phyloP scores from a whole-genome alignment of 805 yeast species.

The Wickerhamiella cacticola region DNA sequence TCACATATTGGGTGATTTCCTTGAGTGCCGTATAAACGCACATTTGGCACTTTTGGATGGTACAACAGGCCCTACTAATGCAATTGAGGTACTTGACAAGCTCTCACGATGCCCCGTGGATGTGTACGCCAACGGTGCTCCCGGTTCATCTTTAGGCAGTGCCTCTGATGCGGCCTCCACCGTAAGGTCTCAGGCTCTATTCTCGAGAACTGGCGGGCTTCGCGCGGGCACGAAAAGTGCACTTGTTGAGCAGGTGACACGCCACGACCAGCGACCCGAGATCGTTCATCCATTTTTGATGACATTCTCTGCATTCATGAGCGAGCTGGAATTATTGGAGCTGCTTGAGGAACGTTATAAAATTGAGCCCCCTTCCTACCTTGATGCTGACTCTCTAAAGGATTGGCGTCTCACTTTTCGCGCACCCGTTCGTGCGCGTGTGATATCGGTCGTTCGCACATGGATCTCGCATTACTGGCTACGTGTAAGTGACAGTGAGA shows the following conservation, averaged over 20 bases:
- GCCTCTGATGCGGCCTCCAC: neutral
- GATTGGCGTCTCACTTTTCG: conserved; percentile 64
- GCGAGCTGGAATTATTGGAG: conserved; percentile 21
- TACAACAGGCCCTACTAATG: neutral
- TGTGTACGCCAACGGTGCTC: neutral
- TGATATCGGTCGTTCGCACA: conserved; percentile 52
- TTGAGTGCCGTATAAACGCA: conserved; percentile 1
- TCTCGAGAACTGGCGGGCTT: conserved; percentile 57
- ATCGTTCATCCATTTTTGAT: conserved; percentile 59
- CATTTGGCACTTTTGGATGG: neutral
- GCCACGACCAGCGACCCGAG: conserved; percentile 50
- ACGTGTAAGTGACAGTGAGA: neutral
- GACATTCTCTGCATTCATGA: conserved; percentile 66
- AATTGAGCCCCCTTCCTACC: conserved; percentile 72
- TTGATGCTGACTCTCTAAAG: conserved; percentile 60
- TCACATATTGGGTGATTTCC: neutral
- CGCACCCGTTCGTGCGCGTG: conserved; percentile 52
- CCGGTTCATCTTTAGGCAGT: neutral
- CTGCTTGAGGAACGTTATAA: conserved; percentile 41
- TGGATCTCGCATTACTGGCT: conserved; percentile 36
- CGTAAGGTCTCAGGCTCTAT: conserved; percentile 27
- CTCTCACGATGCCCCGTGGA: neutral
- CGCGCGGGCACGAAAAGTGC: conserved; percentile 80
- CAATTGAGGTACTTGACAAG: neutral
- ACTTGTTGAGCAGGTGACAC: conserved; percentile 66